Base-by-base conservation (phyloP, 306 rosid species). In the Coriaria nepalensis region DNA sequence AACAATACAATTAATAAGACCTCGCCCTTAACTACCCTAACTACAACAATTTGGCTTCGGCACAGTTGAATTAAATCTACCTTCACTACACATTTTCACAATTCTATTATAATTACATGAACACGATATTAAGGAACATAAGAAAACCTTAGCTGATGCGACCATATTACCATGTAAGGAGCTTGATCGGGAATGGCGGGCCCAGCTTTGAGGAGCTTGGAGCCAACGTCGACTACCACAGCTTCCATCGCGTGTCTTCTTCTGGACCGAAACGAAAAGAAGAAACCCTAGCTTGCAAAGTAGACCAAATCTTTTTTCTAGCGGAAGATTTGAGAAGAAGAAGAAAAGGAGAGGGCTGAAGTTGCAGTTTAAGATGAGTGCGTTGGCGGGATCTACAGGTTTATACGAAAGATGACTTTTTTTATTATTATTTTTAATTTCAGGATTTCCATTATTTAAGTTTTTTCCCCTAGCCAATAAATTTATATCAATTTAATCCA, bases 131-230 rank as follows among this genome's bases (percentile, higher is more conserved):
- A 44, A 44, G 10, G 38, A 57, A 47, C 29, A 20, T 20, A 20
- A 20, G 29, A 20, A 20, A 20, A 20, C 3, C 3, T 1, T 20
- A 20, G 29, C 29, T 20, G 29, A 20, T 20, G 29, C 29, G 7
- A 40, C 7, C 1, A 47, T 9, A 55, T 33, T 61, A 88, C 97
- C 95, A 88, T 59, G 34, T 86, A 68, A 9, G 97, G 97, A 66
- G 93, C 59, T 58, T 88, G 97, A 69, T 88, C 97, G 43, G 97
- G 97, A 59, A 88, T 71, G 50, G 97, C 93, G 11, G 87, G 84
- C 52, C 95, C 97, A 0, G 97, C 97, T 67, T 88, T 88, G 69
- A 88, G 86, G 56, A 83, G 81, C 65, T 66, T 83, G 45, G 95
- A 78, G 52, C 97, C 97, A 8, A 73, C 69, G 61, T 88, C 97